These are phyloP conservation scores for Oryza australiensis DNA, from an alignment of 176 grass and related monocot species.

Conservation along the genomic window DNA sequence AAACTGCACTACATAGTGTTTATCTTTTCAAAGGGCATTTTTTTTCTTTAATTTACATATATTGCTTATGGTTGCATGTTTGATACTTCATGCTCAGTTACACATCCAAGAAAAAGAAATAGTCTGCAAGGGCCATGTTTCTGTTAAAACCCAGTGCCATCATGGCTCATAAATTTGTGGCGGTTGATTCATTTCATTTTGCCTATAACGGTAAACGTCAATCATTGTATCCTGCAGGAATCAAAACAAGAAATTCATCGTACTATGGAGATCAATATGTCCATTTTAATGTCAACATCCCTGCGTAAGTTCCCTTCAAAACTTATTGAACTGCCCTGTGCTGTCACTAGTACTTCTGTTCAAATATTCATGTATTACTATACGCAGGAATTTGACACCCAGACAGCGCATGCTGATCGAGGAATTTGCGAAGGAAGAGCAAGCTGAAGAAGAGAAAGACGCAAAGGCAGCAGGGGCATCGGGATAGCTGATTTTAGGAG, in stretches of 20 bases:
- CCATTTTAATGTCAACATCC: constrained; percentile 86
- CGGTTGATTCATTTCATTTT: constrained; percentile 4
- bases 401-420: constrained; percentile 64
- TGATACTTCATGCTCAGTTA: background rate
- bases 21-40: background rate
- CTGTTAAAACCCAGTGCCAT: background rate
- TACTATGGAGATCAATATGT: constrained; percentile 81
- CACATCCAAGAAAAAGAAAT: too few species aligned
- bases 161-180: background rate
- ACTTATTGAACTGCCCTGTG: background rate
- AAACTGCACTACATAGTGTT: background rate
- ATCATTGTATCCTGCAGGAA: constrained; percentile 48
- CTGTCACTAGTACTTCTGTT: background rate
- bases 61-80: background rate
- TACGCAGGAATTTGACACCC: constrained; percentile 71
- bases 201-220: constrained; percentile 4
- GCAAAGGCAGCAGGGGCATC: constrained; percentile 69
- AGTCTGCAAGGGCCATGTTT: background rate
- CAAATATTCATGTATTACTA: background rate
- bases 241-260: constrained; percentile 67
- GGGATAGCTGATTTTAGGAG: constrained; percentile 47
- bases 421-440: constrained; percentile 90
- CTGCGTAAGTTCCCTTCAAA: constrained; percentile 53
- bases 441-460: constrained; percentile 70
- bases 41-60: background rate